Conservation (phyloP, 352 stramenopile species). For the Pythium plurisporium region DNA sequence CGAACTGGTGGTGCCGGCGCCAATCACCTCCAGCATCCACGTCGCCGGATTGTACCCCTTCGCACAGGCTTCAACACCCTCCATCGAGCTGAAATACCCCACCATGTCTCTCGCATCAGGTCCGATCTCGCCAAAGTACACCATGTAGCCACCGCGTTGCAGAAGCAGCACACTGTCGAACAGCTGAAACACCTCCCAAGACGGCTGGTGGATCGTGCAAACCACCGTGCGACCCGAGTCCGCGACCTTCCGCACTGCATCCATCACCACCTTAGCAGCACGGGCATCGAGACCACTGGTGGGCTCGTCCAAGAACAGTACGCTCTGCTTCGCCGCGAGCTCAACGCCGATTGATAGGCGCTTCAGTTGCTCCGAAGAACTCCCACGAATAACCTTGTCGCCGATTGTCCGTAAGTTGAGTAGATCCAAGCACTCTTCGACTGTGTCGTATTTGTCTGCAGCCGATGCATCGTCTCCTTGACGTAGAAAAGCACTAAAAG, state of each 20-base stretch:
- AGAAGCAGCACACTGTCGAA: slow-evolving; percentile 53
- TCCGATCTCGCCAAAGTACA: slow-evolving; percentile 29
- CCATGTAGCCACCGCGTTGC: slow-evolving; percentile 9
- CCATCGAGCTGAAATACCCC: slow-evolving; percentile 50
- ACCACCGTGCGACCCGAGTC: slow-evolving; percentile 65
- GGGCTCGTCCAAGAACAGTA: slow-evolving; percentile 74
- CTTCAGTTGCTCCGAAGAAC: slow-evolving; percentile 31
- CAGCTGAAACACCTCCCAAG: slow-evolving; percentile 59
- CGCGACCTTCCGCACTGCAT: slow-evolving; percentile 37
- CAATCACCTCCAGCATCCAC: slow-evolving; percentile 77
- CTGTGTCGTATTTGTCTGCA: slow-evolving; percentile 29
- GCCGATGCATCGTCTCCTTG: slow-evolving; percentile 4
- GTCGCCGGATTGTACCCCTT: slow-evolving; percentile 71
- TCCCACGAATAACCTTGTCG: slow-evolving; percentile 29
- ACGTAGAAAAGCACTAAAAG: slow-evolving; percentile 76
- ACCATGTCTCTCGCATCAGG: slow-evolving; percentile 29
- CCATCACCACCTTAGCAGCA: slow-evolving; percentile 53
- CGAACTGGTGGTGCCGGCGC: slow-evolving; percentile 32
- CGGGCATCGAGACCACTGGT: slow-evolving; percentile 46
- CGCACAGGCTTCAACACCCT: slow-evolving; percentile 34
- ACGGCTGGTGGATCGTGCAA: slow-evolving; percentile 87
- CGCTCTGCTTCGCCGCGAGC: slow-evolving; percentile 61
- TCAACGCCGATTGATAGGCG: slow-evolving; percentile 63
- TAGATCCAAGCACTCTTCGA: slow-evolving; percentile 36
- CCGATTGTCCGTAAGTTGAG: slow-evolving; percentile 29